These are phyloP conservation scores for Ashbya aceris DNA, from an alignment of 1,139 yeast genomes.

Conservation along the genomic window DNA sequence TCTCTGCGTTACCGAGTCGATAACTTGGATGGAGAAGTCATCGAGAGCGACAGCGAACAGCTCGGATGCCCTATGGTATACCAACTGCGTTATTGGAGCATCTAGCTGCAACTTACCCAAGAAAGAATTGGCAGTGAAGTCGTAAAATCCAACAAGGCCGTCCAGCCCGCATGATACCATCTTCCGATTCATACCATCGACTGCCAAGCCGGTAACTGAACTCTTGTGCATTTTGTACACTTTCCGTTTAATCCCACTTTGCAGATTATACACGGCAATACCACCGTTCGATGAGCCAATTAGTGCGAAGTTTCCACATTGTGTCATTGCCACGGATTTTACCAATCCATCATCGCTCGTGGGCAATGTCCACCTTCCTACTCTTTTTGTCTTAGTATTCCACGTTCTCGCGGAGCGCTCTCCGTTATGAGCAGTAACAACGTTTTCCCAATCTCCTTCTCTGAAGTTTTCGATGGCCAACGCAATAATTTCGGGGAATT, in stretches of 20 bases:
- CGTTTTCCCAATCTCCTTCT: conserved; percentile 90
- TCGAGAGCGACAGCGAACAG: conserved; percentile 80
- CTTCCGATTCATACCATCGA: conserved; percentile 82
- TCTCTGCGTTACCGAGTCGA: conserved; percentile 74
- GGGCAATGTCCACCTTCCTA: conserved; percentile 61
- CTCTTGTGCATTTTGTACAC: conserved; percentile 58
- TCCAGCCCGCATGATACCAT: conserved; percentile 86
- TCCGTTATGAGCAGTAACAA: conserved; percentile 84
- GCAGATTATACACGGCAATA: conserved; percentile 83
- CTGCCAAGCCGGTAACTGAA: conserved; percentile 79
- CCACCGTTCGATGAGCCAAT: conserved; percentile 89
- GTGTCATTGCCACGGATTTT: conserved; percentile 72
- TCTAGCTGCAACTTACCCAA: conserved; percentile 61
- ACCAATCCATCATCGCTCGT: conserved; percentile 78
- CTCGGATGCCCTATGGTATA: conserved; percentile 74
- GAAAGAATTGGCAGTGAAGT: conserved; percentile 63
- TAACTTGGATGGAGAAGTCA: conserved; percentile 72
- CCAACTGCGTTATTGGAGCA: conserved; percentile 70
- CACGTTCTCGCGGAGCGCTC: conserved; percentile 84
- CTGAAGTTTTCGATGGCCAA: conserved; percentile 71
- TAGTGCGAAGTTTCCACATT: conserved; percentile 91
- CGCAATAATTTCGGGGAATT: conserved; percentile 67
- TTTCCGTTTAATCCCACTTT: conserved; percentile 74
- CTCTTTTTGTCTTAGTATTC: conserved; percentile 74
- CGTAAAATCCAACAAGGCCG: conserved; percentile 81